These are phyloP conservation scores for Pugionium dolabratum DNA, from an alignment of 345 rosid species.

Conservation along the genomic window DNA sequence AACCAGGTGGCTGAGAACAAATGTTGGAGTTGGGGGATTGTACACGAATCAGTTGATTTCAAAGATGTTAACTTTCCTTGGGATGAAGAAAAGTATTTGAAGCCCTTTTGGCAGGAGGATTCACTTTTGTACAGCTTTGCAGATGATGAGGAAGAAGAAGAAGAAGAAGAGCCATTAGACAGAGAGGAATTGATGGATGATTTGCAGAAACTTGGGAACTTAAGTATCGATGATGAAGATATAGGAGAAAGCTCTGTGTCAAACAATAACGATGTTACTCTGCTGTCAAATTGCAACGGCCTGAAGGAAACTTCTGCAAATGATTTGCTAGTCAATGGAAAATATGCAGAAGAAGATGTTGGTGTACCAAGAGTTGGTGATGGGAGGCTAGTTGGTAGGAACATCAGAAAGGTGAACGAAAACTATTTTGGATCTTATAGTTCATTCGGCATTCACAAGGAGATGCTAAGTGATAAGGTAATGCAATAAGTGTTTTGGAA, in stretches of 20 bases:
- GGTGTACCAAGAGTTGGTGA: slow-evolving; percentile 34
- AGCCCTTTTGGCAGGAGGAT: slow-evolving; percentile 80
- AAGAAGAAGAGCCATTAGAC: slow-evolving; percentile 52
- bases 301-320: slow-evolving; percentile 36
- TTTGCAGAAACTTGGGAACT: slow-evolving; percentile 48
- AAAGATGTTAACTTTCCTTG: slow-evolving; percentile 47
- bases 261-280: slow-evolving; percentile 34
- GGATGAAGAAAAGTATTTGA: slow-evolving; percentile 65
- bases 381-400: slow-evolving; percentile 46
- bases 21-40: slow-evolving; percentile 69
- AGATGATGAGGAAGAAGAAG: slow-evolving; percentile 73
- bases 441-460: slow-evolving; percentile 85
- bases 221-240: slow-evolving; percentile 45
- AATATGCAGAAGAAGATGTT: slow-evolving; percentile 27
- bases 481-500: not conserved
- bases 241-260: slow-evolving; percentile 33
- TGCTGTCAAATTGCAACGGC: slow-evolving; percentile 41
- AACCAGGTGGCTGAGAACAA: slow-evolving; percentile 70
- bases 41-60: slow-evolving; percentile 41
- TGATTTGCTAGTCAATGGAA: slow-evolving; percentile 37
- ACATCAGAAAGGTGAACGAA: slow-evolving; percentile 66
- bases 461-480: slow-evolving; percentile 93
- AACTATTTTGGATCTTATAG: slow-evolving; percentile 87
- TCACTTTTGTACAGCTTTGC: slow-evolving; percentile 73
- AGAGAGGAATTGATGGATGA: slow-evolving; percentile 53